Evolutionary conservation across 208 protist species (phyloP), one percentile per base, ranked within the genome.

Genomic region (Naegleria lovaniensis): DNA sequence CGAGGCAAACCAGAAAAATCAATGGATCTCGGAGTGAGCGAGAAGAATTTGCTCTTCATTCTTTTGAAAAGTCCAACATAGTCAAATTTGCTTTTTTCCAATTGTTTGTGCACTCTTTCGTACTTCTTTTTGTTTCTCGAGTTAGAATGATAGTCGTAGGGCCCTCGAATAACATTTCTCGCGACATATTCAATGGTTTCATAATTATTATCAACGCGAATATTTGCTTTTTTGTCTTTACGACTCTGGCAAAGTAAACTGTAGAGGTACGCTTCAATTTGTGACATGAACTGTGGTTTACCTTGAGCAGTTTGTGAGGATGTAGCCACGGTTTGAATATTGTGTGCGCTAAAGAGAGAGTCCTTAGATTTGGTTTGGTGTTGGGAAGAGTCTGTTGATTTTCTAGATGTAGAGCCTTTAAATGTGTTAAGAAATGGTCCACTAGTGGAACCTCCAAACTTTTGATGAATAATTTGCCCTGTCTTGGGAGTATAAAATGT

Each of bases 401-500:
- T 88, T 43, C 22, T 4, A 29, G 11, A 15, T 67, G 11, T 4
- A 3, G 55, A 67, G 11, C 22, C 22, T 19, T 15, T 15, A 29
- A 29, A 67, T 29, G 19, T 67, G 55, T 67, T 67, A 67, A 67
- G 0, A 36, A 13, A 36, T 36, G 16, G 67, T 36, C n/a, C 25
- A 29, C n/a, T 33, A 7, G 5, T 9, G 1, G 7, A 48, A 25
- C 48, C 48, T 39, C 85, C 85, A 67, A 89, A 67, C 59, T 67
- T 39, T 33, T 41, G 9, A 41, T 55, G 40, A 0, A n/a, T 40
- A 11, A 25, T 89, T 89, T 41, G 9, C 29, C 85, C 85, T 55
- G 85, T 52, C 15, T 40, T 67, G 11, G 85, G 85, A 51, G n/a
- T 67, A 40, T 89, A 89, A 29, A n/a, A 40, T 15, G 51, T 89